These are phyloP conservation scores for Thecaphora thlaspeos DNA, from an alignment of 1,284 basidiomycete genomes.

Conservation along the genomic window DNA sequence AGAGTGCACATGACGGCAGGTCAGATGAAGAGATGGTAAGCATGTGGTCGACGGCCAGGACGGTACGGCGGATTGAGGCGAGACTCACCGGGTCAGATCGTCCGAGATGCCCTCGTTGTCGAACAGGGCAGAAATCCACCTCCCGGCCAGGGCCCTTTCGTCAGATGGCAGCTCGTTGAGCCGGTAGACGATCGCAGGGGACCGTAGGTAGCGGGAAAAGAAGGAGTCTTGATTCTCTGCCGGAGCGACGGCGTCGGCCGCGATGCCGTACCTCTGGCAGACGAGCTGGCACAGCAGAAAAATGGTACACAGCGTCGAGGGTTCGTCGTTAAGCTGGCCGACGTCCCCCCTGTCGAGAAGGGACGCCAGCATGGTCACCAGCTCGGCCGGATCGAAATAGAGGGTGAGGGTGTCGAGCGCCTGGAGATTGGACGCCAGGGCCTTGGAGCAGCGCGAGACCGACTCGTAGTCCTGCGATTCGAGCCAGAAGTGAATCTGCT, in stretches of 20 bases:
- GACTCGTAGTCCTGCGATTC: conserved; percentile 34
- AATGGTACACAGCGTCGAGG: conserved; percentile 26
- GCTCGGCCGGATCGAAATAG: conserved; percentile 26
- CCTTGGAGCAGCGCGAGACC: conserved; percentile 29
- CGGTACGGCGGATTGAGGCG: no score
- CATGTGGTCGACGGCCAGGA: no score
- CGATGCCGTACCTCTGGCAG: conserved; percentile 14
- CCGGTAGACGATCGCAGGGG: conserved; percentile 42
- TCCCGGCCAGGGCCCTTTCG: conserved; percentile 50
- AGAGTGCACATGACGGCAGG: background rate
- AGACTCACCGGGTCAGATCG: conserved; percentile 57
- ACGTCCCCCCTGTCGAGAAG: conserved; percentile 29
- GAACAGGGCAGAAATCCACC: conserved; percentile 58
- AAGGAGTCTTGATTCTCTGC: conserved; percentile 4
- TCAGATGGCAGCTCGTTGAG: conserved; percentile 53
- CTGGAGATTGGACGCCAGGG: conserved; percentile 10
- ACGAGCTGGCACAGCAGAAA: conserved; percentile 36
- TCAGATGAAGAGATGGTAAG: no score
- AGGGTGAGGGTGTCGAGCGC: conserved; percentile 32
- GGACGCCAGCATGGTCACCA: conserved; percentile 19
- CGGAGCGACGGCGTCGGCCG: conserved; percentile 1
- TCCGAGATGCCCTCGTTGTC: conserved; percentile 59
- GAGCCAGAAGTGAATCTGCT: conserved; percentile 20
- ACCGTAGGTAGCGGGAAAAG: conserved; percentile 37
- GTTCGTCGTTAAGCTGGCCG: conserved; percentile 37